phyloP scores from a whole-genome alignment of 1,139 yeast genomes.

The Lodderomyces margitis region DNA sequence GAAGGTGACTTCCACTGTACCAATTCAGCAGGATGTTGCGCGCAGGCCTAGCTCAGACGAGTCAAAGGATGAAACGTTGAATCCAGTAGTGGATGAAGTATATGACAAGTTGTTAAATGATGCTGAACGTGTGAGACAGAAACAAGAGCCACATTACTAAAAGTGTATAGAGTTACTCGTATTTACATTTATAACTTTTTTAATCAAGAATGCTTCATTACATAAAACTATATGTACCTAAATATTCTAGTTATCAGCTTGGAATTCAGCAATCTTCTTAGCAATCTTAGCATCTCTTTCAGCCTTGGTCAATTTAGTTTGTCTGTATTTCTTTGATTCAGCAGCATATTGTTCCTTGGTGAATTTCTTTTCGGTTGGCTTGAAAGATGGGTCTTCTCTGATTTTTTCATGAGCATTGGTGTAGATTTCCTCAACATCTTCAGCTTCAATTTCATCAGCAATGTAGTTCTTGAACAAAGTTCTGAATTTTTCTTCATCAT shows the following conservation, averaged over 20 bases:
- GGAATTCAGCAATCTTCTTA: slow-evolving; percentile 88
- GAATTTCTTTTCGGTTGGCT: slow-evolving; percentile 90
- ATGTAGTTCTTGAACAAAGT: slow-evolving; percentile 95
- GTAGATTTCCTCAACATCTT: slow-evolving; percentile 94
- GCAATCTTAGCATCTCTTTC: slow-evolving; percentile 88
- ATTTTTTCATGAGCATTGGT: slow-evolving; percentile 90
- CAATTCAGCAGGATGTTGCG: not conserved
- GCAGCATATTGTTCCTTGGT: slow-evolving; percentile 98
- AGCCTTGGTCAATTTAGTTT: slow-evolving; percentile 82
- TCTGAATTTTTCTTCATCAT: slow-evolving; percentile 99
- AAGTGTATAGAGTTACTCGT: too few relatives aligned
- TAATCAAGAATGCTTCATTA: not conserved
- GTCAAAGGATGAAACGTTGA: slow-evolving; percentile 18
- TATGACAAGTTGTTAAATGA: slow-evolving; percentile 70
- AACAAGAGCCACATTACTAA: slow-evolving; percentile 9
- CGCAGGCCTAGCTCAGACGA: not conserved
- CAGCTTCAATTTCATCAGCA: slow-evolving; percentile 97
- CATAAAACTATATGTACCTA: not conserved
- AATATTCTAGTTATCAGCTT: slow-evolving; percentile 33
- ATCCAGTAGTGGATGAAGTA: slow-evolving; percentile 58
- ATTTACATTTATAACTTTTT: too few relatives aligned
- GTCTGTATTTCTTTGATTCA: slow-evolving; percentile 89
- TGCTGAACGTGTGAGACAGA: slow-evolving; percentile 57
- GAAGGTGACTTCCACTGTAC: not conserved
- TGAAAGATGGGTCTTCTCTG: slow-evolving; percentile 93